Conservation (phyloP, 2,329 filamentous ascomycete genomes). For the Pestalotiopsis sp. region DNA sequence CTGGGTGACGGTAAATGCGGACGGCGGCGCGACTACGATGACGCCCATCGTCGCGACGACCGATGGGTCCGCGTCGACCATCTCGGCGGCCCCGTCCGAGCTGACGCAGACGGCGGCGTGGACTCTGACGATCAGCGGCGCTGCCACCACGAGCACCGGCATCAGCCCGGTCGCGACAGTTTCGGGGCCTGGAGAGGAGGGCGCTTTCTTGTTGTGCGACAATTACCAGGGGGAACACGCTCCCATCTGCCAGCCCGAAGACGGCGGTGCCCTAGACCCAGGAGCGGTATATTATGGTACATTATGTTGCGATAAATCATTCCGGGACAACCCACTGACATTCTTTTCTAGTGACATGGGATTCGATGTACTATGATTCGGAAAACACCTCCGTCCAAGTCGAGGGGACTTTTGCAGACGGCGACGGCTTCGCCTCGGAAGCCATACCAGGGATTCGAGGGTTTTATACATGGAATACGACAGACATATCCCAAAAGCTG, state of each 20-base stretch:
- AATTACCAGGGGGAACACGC: neutral
- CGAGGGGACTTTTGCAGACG: neutral
- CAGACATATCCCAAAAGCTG: neutral
- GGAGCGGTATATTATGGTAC: neutral
- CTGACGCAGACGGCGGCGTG: neutral
- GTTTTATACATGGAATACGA: constrained; percentile 1
- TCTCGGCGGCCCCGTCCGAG: neutral
- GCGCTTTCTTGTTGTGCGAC: constrained; percentile 1
- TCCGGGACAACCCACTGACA: neutral
- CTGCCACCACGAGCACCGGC: neutral
- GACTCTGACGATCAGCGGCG: neutral
- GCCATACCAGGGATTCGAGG: neutral
- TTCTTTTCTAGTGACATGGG: neutral
- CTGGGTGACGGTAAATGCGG: neutral
- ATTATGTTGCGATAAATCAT: neutral
- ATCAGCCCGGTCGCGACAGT: neutral
- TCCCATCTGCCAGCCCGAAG: constrained; percentile 2
- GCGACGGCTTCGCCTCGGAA: neutral
- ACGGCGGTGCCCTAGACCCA: neutral
- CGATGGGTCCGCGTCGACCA: neutral
- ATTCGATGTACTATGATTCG: neutral
- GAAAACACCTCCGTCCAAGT: neutral
- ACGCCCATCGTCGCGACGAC: neutral
- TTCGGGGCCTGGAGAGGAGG: neutral
- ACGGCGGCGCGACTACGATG: neutral